These are phyloP conservation scores for Lavandula angustifolia DNA, from an alignment of 257 asterid genomes.

Conservation along the genomic window DNA sequence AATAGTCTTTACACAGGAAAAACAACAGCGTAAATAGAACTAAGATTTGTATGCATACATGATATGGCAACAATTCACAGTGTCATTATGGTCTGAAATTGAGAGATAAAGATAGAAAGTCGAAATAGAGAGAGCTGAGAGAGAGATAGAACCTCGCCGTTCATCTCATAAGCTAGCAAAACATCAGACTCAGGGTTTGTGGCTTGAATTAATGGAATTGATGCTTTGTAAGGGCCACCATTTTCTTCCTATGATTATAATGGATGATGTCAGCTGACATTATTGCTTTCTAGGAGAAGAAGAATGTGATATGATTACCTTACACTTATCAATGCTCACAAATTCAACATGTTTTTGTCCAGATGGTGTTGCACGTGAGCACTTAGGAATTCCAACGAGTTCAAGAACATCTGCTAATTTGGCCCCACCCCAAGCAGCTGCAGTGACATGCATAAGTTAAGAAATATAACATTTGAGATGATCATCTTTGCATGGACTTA, in stretches of 20 bases:
- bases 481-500: conserved; percentile 36
- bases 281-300: conserved; percentile 18
- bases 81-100: conserved; percentile 5
- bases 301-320: conserved; percentile 49
- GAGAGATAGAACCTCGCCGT: conserved; percentile 70
- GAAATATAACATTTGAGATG: background rate
- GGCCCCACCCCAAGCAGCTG: conserved; percentile 98
- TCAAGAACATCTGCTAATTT: conserved; percentile 90
- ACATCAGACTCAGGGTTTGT: conserved; percentile 93
- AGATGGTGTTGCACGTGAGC: conserved; percentile 53
- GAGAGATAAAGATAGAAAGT: background rate
- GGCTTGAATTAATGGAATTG: conserved; percentile 86
- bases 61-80: background rate
- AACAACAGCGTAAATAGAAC: conserved; percentile 13
- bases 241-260: conserved; percentile 72
- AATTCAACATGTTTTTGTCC: conserved; percentile 94
- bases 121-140: background rate
- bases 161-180: conserved; percentile 96
- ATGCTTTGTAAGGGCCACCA: conserved; percentile 97
- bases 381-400: conserved; percentile 73
- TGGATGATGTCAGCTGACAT: conserved; percentile 24
- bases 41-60: background rate
- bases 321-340: conserved; percentile 95
- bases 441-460: conserved; percentile 30
- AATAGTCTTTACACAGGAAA: conserved; percentile 53